phyloP scores from a whole-genome alignment of 345 rosid genomes.

The Adansonia digitata region DNA sequence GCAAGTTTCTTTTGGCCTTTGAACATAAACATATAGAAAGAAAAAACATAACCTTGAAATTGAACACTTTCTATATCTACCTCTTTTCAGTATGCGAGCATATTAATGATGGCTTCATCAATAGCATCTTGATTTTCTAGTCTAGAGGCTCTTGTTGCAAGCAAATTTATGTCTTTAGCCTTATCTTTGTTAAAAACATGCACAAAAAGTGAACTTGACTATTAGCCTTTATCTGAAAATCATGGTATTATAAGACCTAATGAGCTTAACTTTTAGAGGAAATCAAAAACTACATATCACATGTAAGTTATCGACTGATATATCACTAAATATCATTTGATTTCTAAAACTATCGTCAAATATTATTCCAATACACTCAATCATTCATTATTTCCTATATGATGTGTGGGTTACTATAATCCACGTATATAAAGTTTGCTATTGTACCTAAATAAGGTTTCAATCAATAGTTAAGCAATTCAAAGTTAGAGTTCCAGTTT shows the following conservation, averaged over 20 bases:
- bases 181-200: conserved; percentile 63
- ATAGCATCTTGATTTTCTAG: conserved; percentile 94
- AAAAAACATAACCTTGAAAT: neutral
- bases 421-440: neutral
- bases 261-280: neutral
- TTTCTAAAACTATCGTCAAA: neutral
- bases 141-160: conserved; percentile 93
- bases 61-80: conserved; percentile 22
- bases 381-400: neutral
- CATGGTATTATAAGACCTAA: neutral
- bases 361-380: neutral
- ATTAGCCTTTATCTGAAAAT: conserved; percentile 8
- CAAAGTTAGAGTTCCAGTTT: conserved; percentile 95
- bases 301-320: neutral
- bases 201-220: neutral
- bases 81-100: conserved; percentile 96
- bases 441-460: conserved; percentile 79
- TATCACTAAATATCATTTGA: neutral
- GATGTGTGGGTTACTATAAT: neutral
- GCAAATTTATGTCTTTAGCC: conserved; percentile 65
- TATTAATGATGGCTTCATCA: conserved; percentile 81
- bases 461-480: conserved; percentile 87
- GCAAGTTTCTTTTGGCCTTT: neutral
- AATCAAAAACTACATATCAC: neutral
- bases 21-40: conserved; percentile 1